Evolutionary conservation across 768 basidiomycete genomes (phyloP).

Genomic region (Psilocybe subaeruginosa): DNA sequence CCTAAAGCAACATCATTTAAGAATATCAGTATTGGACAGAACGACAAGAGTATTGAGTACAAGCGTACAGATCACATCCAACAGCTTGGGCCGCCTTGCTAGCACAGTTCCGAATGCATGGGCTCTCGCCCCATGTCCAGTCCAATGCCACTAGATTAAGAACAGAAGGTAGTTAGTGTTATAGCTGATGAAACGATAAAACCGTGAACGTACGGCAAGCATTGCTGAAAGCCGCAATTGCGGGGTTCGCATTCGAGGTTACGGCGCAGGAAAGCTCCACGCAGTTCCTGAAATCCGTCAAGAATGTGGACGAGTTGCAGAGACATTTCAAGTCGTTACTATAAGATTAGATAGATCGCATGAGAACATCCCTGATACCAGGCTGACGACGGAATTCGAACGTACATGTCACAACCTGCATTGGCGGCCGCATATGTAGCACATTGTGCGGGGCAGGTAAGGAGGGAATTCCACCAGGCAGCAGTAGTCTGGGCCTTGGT

Average conservation of each 20-base stretch:
- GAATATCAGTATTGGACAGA: too few species aligned
- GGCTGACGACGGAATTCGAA: not conserved
- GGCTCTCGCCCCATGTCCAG: constrained; percentile 8
- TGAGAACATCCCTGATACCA: not conserved
- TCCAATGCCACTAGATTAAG: not conserved
- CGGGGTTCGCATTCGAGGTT: not conserved
- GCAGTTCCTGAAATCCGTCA: constrained; percentile 2
- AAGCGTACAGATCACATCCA: constrained; percentile 9
- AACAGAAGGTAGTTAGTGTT: not conserved
- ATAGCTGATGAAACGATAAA: not conserved
- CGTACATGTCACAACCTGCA: constrained; percentile 11
- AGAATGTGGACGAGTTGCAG: constrained; percentile 3
- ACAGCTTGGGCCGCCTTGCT: constrained; percentile 4
- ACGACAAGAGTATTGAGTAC: not conserved
- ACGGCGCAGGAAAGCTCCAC: not conserved
- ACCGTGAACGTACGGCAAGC: not conserved
- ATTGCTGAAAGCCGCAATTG: not conserved
- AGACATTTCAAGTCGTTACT: constrained; percentile 8
- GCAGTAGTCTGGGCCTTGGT: not conserved
- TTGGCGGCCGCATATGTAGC: constrained; percentile 3
- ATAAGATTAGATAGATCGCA: not conserved
- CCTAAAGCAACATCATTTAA: not conserved
- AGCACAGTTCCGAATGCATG: constrained; percentile 8
- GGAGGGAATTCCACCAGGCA: not conserved
- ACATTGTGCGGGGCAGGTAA: constrained; percentile 4